Percentiles rank a stretch among this genome's conserved stretches.
Conservation (phyloP, 2,329 filamentous ascomycete species). For the Dryadomyces sulphureus region DNA sequence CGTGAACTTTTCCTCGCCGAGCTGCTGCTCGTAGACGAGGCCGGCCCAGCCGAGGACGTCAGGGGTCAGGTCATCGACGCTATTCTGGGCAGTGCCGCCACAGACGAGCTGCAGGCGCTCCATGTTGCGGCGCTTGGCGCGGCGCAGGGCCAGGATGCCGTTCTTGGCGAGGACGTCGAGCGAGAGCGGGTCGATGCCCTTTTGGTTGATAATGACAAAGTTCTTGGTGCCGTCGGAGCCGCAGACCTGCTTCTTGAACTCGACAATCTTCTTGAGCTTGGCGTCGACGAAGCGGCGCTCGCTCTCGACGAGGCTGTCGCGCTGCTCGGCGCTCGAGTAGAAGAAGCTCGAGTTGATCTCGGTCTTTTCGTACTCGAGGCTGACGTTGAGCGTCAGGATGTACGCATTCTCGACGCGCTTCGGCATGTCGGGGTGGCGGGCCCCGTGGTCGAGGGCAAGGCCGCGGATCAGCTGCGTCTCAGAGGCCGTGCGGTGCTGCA, state of each 20-base stretch:
- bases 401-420: slow-evolving; percentile 91
- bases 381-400: slow-evolving; percentile 92
- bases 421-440: slow-evolving; percentile 95
- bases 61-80: slow-evolving; percentile 78
- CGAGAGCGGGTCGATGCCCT: slow-evolving; percentile 93
- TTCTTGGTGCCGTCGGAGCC: slow-evolving; percentile 85
- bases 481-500: slow-evolving; percentile 93
- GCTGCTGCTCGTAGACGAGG: slow-evolving; percentile 88
- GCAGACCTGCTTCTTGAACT: slow-evolving; percentile 95
- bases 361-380: slow-evolving; percentile 95
- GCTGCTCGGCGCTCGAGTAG: slow-evolving; percentile 92
- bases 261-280: slow-evolving; percentile 93
- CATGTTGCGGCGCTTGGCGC: slow-evolving; percentile 98
- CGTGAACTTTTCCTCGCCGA: slow-evolving; percentile 98
- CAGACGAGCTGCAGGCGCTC: slow-evolving; percentile 91
- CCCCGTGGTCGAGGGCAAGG: slow-evolving; percentile 85
- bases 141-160: slow-evolving; percentile 82
- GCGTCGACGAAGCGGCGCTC: slow-evolving; percentile 92
- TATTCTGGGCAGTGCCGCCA: slow-evolving; percentile 86
- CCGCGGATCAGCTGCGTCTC: slow-evolving; percentile 94
- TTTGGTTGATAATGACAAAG: slow-evolving; percentile 98
- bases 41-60: slow-evolving; percentile 92
- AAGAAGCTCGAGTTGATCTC: slow-evolving; percentile 99
- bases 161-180: slow-evolving; percentile 96
- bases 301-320: slow-evolving; percentile 95